Conservation (phyloP, 108 stramenopile species). For the Seminavis robusta region DNA sequence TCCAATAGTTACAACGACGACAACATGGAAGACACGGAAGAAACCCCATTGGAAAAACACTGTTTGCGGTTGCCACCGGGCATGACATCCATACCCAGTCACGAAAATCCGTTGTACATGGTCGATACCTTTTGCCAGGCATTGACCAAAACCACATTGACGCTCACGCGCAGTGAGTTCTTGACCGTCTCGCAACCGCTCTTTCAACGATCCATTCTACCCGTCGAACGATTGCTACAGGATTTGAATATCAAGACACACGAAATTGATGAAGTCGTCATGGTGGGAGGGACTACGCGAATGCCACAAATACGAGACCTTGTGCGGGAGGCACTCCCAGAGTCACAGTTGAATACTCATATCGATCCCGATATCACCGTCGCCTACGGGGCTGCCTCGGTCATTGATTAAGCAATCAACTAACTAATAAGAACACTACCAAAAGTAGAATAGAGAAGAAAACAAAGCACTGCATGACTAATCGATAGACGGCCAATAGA, state of each 20-base stretch:
- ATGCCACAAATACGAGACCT: slow-evolving; percentile 91
- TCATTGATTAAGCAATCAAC: slow-evolving; percentile 91
- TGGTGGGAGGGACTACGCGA: slow-evolving; percentile 96
- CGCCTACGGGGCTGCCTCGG: slow-evolving; percentile 95
- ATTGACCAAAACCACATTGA: slow-evolving; percentile 38
- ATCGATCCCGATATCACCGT: slow-evolving; percentile 98
- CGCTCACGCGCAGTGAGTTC: slow-evolving; percentile 70
- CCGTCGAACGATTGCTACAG: slow-evolving; percentile 73
- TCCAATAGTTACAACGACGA: slow-evolving; percentile 32
- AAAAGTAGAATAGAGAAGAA: too few relatives aligned
- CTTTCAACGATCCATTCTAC: slow-evolving; percentile 74
- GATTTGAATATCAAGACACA: slow-evolving; percentile 65
- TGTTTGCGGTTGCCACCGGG: slow-evolving; percentile 21
- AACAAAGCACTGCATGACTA: too few relatives aligned
- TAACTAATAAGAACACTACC: too few relatives aligned
- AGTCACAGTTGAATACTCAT: slow-evolving; percentile 78
- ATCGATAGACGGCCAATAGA: too few relatives aligned
- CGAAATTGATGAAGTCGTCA: slow-evolving; percentile 97
- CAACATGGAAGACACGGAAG: slow-evolving; percentile 9
- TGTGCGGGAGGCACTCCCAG: slow-evolving; percentile 66
- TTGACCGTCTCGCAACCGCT: slow-evolving; percentile 56
- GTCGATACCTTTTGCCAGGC: slow-evolving; percentile 44
- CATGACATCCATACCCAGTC: not conserved
- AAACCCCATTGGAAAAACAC: slow-evolving; percentile 7
- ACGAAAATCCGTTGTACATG: too few relatives aligned